These are phyloP conservation scores for Epichloe gansuensis DNA, from an alignment of 2,329 filamentous ascomycete species.

Conservation along the genomic window DNA sequence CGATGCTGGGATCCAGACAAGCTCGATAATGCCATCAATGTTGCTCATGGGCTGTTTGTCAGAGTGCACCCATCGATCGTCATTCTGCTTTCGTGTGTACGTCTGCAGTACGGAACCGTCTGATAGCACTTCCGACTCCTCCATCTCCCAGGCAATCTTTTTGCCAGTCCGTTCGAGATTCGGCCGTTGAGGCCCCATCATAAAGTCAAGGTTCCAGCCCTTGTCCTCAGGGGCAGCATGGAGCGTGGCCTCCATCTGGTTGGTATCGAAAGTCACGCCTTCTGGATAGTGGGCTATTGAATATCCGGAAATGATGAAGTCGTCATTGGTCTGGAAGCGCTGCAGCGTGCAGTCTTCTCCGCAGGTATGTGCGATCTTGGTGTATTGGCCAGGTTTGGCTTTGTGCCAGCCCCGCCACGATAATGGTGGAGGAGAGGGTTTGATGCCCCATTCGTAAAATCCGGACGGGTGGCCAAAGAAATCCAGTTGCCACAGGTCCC, in stretches of 20 bases:
- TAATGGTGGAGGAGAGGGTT: slow-evolving; percentile 55
- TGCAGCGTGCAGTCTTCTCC: slow-evolving; percentile 49
- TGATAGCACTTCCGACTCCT: slow-evolving; percentile 32
- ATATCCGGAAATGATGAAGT: slow-evolving; percentile 47
- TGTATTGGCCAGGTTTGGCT: slow-evolving; percentile 42
- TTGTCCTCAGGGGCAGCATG: slow-evolving; percentile 34
- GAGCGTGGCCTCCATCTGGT: slow-evolving; percentile 42
- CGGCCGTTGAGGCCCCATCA: slow-evolving; percentile 36
- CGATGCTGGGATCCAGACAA: slow-evolving; percentile 39
- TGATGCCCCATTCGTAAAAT: slow-evolving; percentile 51
- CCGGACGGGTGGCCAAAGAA: slow-evolving; percentile 47
- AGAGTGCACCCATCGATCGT: slow-evolving; percentile 38
- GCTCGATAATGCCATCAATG: slow-evolving; percentile 42
- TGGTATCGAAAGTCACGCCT: slow-evolving; percentile 36
- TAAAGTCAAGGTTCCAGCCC: slow-evolving; percentile 39
- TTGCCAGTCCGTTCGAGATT: slow-evolving; percentile 35
- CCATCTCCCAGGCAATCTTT: slow-evolving; percentile 42
- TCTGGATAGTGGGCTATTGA: slow-evolving; percentile 45
- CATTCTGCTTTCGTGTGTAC: slow-evolving; percentile 40
- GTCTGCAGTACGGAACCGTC: slow-evolving; percentile 41
- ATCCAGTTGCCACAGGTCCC: slow-evolving; percentile 50
- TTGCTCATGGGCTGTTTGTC: slow-evolving; percentile 37
- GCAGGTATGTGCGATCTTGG: slow-evolving; percentile 45
- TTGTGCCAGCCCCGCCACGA: slow-evolving; percentile 47
- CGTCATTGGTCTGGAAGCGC: slow-evolving; percentile 41